These are phyloP conservation scores for Pythium dissotocum DNA, from an alignment of 352 stramenopile species.

Conservation along the genomic window DNA sequence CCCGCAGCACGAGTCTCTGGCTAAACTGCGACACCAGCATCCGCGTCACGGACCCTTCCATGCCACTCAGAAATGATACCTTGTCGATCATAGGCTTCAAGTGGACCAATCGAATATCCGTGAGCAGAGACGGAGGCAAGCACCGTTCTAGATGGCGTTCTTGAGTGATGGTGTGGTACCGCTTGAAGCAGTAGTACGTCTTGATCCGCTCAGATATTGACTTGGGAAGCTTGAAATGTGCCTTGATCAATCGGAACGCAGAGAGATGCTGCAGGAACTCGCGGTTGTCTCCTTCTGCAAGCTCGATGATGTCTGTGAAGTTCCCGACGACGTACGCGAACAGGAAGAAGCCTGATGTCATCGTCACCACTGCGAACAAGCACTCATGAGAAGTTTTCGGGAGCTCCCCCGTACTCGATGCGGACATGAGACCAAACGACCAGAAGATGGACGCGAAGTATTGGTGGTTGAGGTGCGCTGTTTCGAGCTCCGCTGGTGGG, in stretches of 20 bases:
- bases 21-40: conserved; percentile 55
- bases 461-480: conserved; percentile 23
- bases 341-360: conserved; percentile 46
- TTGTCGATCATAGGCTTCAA: conserved; percentile 56
- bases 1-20: conserved; percentile 41
- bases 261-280: conserved; percentile 53
- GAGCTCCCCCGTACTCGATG: conserved; percentile 39
- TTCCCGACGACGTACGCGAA: conserved; percentile 52
- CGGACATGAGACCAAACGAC: conserved; percentile 47
- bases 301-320: conserved; percentile 47
- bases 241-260: conserved; percentile 39
- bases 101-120: conserved; percentile 51
- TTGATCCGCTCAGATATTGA: conserved; percentile 42
- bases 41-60: conserved; percentile 49
- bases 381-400: conserved; percentile 37
- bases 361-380: conserved; percentile 42
- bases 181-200: conserved; percentile 53
- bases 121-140: conserved; percentile 51
- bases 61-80: conserved; percentile 49
- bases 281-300: conserved; percentile 48
- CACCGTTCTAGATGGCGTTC: conserved; percentile 46
- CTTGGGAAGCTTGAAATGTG: conserved; percentile 42
- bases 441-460: conserved; percentile 45
- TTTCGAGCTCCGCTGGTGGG: conserved; percentile 29
- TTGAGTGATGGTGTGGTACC: conserved; percentile 58